phyloP scores from a whole-genome alignment of 2,329 filamentous ascomycete species.

The Sclerotinia trifoliorum region DNA sequence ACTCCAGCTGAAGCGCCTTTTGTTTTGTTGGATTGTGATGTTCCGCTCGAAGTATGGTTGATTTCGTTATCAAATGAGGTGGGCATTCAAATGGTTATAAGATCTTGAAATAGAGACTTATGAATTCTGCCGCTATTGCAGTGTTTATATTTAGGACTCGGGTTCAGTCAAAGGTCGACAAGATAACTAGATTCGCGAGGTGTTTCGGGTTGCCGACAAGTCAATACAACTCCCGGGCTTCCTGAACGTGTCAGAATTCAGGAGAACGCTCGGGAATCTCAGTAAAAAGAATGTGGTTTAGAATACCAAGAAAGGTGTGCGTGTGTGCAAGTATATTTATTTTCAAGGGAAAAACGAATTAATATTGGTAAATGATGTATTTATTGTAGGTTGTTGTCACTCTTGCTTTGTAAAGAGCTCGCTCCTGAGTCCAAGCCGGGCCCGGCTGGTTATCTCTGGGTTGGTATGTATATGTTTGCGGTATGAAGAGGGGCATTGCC shows the following conservation, averaged over 20 bases:
- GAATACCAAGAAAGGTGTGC: neutral
- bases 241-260: conserved; percentile 33
- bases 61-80: conserved; percentile 40
- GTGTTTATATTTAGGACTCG: conserved; percentile 20
- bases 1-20: conserved; percentile 33
- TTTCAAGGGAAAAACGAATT: neutral
- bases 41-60: conserved; percentile 30
- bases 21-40: conserved; percentile 30
- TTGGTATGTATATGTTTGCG: conserved; percentile 17
- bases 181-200: conserved; percentile 22
- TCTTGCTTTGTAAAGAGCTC: conserved; percentile 12
- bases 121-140: neutral
- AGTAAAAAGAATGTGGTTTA: conserved; percentile 9
- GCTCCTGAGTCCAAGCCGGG: conserved; percentile 21
- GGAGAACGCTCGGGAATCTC: conserved; percentile 31
- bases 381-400: conserved; percentile 19
- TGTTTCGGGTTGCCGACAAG: conserved; percentile 14
- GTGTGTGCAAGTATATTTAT: neutral
- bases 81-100: conserved; percentile 40
- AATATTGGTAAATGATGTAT: conserved; percentile 11
- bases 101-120: neutral
- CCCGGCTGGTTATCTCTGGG: conserved; percentile 4
- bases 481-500: conserved; percentile 17
- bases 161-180: conserved; percentile 14
- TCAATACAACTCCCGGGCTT: conserved; percentile 29